Conservation (phyloP, 176 grass and related monocot genomes). For the Thalia dealbata region DNA sequence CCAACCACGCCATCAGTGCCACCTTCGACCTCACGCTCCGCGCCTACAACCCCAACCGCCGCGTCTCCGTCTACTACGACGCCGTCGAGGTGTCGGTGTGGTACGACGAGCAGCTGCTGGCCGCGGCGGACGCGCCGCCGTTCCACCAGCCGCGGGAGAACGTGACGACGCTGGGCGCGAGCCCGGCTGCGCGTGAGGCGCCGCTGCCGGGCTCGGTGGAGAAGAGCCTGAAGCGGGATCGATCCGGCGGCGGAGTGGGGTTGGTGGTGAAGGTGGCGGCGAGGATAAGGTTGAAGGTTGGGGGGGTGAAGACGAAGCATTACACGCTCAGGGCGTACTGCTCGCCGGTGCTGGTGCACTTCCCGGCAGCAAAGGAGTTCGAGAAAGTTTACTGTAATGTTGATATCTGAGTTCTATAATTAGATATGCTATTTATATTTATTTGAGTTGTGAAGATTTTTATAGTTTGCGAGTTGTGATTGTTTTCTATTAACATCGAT, state of each 20-base stretch:
- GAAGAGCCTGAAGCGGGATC: constrained; percentile 32
- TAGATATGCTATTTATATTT: too few relatives aligned
- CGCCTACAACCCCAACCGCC: constrained; percentile 45
- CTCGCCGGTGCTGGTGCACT: constrained; percentile 36
- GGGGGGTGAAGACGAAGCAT: constrained; percentile 33
- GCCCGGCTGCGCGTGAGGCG: constrained; percentile 6
- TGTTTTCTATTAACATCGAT: background rate
- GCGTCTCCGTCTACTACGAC: constrained; percentile 56
- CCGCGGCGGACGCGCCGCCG: constrained; percentile 33
- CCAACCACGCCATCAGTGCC: constrained; percentile 27
- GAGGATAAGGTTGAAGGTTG: constrained; percentile 52
- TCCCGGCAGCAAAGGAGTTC: constrained; percentile 35
- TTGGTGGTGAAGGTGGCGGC: constrained; percentile 60
- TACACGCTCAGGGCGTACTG: constrained; percentile 64
- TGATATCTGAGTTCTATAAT: constrained; percentile 36
- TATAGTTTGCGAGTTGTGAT: too few relatives aligned
- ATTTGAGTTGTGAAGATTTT: too few relatives aligned
- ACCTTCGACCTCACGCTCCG: constrained; percentile 62
- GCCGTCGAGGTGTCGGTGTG: constrained; percentile 40
- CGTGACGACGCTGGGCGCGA: constrained; percentile 41
- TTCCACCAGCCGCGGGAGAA: constrained; percentile 53
- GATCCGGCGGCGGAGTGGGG: constrained; percentile 33
- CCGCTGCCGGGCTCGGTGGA: constrained; percentile 27
- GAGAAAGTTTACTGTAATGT: constrained; percentile 55
- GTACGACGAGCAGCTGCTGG: constrained; percentile 37